Conservation (phyloP, 257 asterid genomes). For the Nicotiana noctiflora region DNA sequence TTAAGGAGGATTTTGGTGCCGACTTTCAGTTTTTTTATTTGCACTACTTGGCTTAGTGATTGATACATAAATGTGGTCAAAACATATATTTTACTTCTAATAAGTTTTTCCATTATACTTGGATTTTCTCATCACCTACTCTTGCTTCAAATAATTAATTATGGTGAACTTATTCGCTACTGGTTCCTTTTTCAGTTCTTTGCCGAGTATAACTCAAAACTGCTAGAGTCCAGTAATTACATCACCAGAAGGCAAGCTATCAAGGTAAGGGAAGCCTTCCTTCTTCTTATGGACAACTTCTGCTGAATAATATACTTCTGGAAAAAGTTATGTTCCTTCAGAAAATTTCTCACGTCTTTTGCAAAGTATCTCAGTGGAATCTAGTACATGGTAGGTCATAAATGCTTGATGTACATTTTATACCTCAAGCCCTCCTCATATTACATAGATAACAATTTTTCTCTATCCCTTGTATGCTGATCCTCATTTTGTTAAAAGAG, state of each 20-base stretch:
- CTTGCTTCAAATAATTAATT: not conserved
- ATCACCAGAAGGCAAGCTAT: constrained; percentile 89
- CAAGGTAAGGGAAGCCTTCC: constrained; percentile 43
- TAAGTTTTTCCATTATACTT: not conserved
- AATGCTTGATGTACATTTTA: not conserved
- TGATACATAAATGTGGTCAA: not conserved
- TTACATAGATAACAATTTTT: not conserved
- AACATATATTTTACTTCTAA: not conserved
- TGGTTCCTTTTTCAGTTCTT: constrained; percentile 46
- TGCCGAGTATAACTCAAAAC: constrained; percentile 77
- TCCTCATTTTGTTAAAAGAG: not conserved
- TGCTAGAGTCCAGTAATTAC: constrained; percentile 73
- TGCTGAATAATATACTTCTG: not conserved
- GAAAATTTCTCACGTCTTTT: constrained; percentile 1
- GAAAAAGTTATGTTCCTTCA: not conserved
- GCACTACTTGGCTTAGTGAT: not conserved
- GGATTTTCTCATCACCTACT: not conserved
- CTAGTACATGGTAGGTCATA: not conserved
- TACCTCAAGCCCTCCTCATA: not conserved
- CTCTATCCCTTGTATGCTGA: not conserved
- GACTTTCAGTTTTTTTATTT: not conserved
- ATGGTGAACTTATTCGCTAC: not conserved
- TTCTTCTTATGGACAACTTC: constrained; percentile 7
- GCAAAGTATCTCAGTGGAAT: not conserved
- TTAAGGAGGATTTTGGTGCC: not conserved